Evolutionary conservation across 2,329 filamentous ascomycete genomes (phyloP).

Genomic region (Beauveria medogensis): DNA sequence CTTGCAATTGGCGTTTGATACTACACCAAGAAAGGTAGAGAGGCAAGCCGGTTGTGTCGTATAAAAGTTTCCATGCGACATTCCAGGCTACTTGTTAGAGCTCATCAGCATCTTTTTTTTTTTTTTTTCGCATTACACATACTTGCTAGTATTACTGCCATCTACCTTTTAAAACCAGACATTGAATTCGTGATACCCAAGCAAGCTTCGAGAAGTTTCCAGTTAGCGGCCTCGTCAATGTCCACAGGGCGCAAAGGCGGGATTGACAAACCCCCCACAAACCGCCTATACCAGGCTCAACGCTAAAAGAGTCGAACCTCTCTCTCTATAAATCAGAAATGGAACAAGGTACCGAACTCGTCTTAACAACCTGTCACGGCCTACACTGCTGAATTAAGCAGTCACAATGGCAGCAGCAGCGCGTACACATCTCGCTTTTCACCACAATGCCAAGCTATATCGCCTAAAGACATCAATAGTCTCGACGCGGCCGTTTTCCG

Average conservation of each 20-base stretch:
- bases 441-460: conserved; percentile 35
- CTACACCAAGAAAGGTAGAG: not conserved
- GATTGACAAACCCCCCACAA: conserved; percentile 7
- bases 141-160: not conserved
- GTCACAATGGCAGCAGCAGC: conserved; percentile 14
- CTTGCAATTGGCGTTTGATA: conserved; percentile 3
- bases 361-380: not conserved
- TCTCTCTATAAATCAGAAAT: not conserved
- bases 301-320: not conserved
- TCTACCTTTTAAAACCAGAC: not conserved
- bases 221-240: not conserved
- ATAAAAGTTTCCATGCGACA: no score
- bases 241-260: conserved; percentile 8
- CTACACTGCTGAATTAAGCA: not conserved
- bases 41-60: not conserved
- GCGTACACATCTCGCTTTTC: conserved; percentile 36
- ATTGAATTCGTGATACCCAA: not conserved
- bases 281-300: not conserved
- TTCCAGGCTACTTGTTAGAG: not conserved
- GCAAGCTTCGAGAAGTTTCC: conserved; percentile 3
- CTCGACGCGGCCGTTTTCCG: conserved; percentile 39
- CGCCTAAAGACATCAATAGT: conserved; percentile 35
- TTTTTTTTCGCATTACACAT: not conserved
- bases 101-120: not conserved
- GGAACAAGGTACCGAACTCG: not conserved